Evolutionary conservation across 495 filamentous ascomycete genomes (phyloP).

Genomic region (Lasiosphaeria hispida): DNA sequence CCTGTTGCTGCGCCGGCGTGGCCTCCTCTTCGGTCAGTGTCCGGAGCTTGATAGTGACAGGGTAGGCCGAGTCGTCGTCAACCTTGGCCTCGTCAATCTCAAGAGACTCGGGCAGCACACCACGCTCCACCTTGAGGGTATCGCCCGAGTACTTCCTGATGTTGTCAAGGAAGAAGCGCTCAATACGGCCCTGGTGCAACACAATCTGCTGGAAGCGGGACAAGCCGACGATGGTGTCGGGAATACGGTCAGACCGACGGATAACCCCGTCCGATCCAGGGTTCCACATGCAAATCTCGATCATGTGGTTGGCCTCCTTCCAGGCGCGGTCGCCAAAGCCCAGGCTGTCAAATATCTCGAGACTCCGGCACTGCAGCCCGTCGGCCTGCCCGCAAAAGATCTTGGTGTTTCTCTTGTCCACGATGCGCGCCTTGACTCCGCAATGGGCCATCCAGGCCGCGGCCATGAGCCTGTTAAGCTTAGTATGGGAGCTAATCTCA

Average conservation of each 20-base stretch:
- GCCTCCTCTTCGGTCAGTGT: conserved; percentile 46
- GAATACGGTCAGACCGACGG: conserved; percentile 51
- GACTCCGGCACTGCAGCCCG: conserved; percentile 43
- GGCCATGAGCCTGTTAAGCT: conserved; percentile 47
- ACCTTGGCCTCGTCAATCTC: conserved; percentile 44
- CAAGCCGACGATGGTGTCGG: conserved; percentile 50
- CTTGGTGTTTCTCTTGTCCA: conserved; percentile 55
- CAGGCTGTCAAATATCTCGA: conserved; percentile 67
- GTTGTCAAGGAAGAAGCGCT: conserved; percentile 55
- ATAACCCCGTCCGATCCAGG: conserved; percentile 50
- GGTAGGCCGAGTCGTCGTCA: conserved; percentile 51
- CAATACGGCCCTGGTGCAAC: conserved; percentile 56
- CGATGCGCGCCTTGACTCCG: conserved; percentile 56
- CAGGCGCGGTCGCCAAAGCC: conserved; percentile 59
- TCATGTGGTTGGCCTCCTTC: conserved; percentile 58
- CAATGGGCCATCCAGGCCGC: conserved; percentile 62
- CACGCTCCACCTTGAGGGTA: conserved; percentile 52
- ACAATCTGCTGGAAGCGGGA: conserved; percentile 54
- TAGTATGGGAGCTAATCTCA: too few relatives aligned
- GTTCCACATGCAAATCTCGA: conserved; percentile 46
- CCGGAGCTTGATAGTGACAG: conserved; percentile 49
- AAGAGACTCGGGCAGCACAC: conserved; percentile 49
- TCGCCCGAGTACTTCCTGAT: conserved; percentile 37
- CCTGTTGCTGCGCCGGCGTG: conserved; percentile 38
- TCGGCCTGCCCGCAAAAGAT: conserved; percentile 29